Conservation (phyloP, 176 grass and related monocot species). For the Olyra latifolia region DNA sequence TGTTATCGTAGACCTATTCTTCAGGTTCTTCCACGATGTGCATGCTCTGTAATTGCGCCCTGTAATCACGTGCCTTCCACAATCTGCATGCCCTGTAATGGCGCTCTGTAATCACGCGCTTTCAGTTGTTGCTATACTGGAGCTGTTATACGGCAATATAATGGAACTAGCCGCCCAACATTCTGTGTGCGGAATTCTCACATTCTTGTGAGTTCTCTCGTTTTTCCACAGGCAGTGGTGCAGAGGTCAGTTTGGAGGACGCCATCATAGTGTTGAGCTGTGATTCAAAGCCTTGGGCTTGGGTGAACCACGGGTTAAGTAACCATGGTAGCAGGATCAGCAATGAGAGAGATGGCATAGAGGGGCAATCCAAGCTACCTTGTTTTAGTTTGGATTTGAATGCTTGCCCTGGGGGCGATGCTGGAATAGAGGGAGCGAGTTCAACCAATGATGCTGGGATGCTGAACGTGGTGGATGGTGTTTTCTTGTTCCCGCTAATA, state of each 20-base stretch:
- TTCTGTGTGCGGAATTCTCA: too few species aligned
- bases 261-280: slow-evolving; percentile 63
- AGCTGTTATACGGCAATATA: too few species aligned
- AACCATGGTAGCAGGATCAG: not conserved
- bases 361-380: not conserved
- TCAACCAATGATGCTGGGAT: slow-evolving; percentile 27
- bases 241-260: slow-evolving; percentile 43
- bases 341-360: not conserved
- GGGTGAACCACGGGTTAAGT: slow-evolving; percentile 2
- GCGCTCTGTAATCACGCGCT: too few species aligned
- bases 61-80: too few species aligned
- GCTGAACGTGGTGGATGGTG: slow-evolving; percentile 41
- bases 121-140: too few species aligned
- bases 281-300: slow-evolving; percentile 29
- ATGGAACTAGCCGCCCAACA: too few species aligned
- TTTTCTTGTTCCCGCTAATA: slow-evolving; percentile 40
- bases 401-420: not conserved
- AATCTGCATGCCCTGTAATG: too few species aligned
- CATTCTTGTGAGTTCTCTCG: too few species aligned
- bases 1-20: too few species aligned
- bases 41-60: too few species aligned
- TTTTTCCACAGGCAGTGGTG: too few species aligned
- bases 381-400: slow-evolving; percentile 54
- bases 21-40: too few species aligned
- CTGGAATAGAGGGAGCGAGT: not conserved